Conservation (phyloP, 2,329 filamentous ascomycete species). For the Hansfordia pulvinata region DNA sequence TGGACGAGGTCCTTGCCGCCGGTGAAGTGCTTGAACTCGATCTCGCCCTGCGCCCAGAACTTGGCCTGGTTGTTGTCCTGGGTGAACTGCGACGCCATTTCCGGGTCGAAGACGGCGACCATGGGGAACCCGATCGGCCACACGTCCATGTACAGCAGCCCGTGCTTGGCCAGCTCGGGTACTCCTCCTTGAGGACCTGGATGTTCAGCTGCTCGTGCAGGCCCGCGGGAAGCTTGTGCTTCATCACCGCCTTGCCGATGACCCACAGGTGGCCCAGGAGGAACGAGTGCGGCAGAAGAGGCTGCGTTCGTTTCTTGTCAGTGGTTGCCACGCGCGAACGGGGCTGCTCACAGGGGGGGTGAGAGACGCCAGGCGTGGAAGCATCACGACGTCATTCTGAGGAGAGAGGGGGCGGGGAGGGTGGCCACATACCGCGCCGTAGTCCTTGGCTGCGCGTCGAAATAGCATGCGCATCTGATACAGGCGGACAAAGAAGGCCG, state of each 20-base stretch:
- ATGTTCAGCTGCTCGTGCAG: conserved; percentile 11
- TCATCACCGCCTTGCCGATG: conserved; percentile 11
- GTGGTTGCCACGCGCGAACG: no score
- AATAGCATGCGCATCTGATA: conserved; percentile 13
- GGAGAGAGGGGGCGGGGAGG: no score
- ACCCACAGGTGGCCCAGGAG: conserved; percentile 17
- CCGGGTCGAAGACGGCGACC: conserved; percentile 21
- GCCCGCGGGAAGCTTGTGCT: conserved; percentile 14
- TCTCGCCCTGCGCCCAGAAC: conserved; percentile 10
- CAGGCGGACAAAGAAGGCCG: conserved; percentile 12
- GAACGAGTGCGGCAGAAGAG: conserved; percentile 19
- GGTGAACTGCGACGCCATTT: conserved; percentile 22
- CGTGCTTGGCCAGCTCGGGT: conserved; percentile 14
- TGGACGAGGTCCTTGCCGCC: conserved; percentile 19
- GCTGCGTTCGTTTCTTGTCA: conserved; percentile 8
- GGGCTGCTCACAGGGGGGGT: no score
- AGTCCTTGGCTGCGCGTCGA: conserved; percentile 9
- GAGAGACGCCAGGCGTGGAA: no score
- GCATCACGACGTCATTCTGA: no score
- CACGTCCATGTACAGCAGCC: conserved; percentile 21
- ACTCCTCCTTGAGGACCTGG: conserved; percentile 12
- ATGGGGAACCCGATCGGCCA: conserved; percentile 22
- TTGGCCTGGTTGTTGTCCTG: conserved; percentile 21
- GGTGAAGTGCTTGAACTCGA: conserved; percentile 15
- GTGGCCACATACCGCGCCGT: conserved; percentile 17